Percentiles rank a stretch among this genome's conserved stretches.
Conservation (phyloP, 2,329 filamentous ascomycete genomes). For the Penicillium freii region DNA sequence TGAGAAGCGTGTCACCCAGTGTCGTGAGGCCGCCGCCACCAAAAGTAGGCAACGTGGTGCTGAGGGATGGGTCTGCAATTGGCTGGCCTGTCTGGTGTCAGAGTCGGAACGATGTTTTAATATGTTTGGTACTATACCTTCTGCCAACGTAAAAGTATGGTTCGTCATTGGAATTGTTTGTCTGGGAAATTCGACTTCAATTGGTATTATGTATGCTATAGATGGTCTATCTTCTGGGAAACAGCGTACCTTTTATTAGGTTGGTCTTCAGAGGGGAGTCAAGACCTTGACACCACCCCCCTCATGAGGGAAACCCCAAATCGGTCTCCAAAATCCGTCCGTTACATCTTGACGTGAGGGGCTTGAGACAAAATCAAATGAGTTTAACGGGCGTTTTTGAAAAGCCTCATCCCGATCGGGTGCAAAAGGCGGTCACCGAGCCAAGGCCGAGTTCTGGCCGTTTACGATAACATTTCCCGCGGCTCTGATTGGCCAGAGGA, state of each 20-base stretch:
- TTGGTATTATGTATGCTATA: background rate
- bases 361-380: background rate
- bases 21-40: conserved; percentile 43
- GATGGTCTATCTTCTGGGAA: background rate
- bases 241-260: background rate
- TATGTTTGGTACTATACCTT: conserved; percentile 19
- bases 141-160: conserved; percentile 27
- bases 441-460: background rate
- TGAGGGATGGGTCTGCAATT: conserved; percentile 23
- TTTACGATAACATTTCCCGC: background rate
- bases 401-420: background rate
- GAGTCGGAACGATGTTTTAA: background rate
- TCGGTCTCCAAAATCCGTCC: background rate
- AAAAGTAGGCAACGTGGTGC: conserved; percentile 24
- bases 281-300: background rate
- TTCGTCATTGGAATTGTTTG: conserved; percentile 12
- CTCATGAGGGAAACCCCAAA: background rate
- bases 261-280: background rate
- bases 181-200: background rate
- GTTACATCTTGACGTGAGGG: background rate
- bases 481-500: background rate
- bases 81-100: conserved; percentile 24
- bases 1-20: conserved; percentile 60
- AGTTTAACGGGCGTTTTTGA: background rate
- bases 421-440: background rate